Evolutionary conservation across 768 basidiomycete genomes (phyloP).

Genomic region (Amanita fuliginea): DNA sequence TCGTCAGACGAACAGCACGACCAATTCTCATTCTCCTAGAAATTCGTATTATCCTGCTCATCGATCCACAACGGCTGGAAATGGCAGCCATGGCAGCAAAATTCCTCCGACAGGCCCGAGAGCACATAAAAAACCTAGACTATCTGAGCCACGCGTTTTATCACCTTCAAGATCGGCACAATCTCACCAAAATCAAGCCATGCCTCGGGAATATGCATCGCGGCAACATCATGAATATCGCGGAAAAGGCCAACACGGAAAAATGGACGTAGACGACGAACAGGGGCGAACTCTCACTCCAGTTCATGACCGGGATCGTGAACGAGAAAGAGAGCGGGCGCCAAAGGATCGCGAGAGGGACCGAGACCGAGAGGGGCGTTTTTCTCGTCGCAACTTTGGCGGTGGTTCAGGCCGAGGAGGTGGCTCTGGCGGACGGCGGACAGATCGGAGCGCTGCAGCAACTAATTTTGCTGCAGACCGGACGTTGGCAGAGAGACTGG

Average conservation of each 20-base stretch:
- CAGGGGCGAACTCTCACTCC: conserved; percentile 30
- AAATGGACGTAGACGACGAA: conserved; percentile 53
- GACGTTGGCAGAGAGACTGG: conserved; percentile 81
- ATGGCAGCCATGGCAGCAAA: conserved; percentile 29
- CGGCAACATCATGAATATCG: conserved; percentile 15
- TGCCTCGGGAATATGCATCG: conserved; percentile 13
- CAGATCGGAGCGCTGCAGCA: conserved; percentile 23
- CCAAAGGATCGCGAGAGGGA: conserved; percentile 9
- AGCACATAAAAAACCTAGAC: conserved; percentile 68
- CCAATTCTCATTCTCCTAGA: conserved; percentile 37
- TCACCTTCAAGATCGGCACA: conserved; percentile 18
- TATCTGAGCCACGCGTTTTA: conserved; percentile 40
- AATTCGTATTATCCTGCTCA: conserved; percentile 28
- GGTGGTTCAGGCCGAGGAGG: conserved; percentile 25
- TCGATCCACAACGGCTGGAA: conserved; percentile 15
- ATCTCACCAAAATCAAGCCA: conserved; percentile 16
- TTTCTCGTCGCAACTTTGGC: conserved; percentile 31
- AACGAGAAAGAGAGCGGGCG: conserved; percentile 6
- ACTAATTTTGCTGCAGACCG: conserved; percentile 42
- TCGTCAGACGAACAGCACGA: conserved; percentile 27
- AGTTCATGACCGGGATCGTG: conserved; percentile 14
- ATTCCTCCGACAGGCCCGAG: conserved; percentile 71
- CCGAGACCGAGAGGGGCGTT: conserved; percentile 19
- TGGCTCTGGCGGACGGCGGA: conserved; percentile 17
- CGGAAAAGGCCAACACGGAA: conserved; percentile 17